A percentile compares a stretch with the other conserved stretches of the same genome.
These are phyloP conservation scores for Mycena filopes DNA, from an alignment of 768 basidiomycete species.

Conservation along the genomic window DNA sequence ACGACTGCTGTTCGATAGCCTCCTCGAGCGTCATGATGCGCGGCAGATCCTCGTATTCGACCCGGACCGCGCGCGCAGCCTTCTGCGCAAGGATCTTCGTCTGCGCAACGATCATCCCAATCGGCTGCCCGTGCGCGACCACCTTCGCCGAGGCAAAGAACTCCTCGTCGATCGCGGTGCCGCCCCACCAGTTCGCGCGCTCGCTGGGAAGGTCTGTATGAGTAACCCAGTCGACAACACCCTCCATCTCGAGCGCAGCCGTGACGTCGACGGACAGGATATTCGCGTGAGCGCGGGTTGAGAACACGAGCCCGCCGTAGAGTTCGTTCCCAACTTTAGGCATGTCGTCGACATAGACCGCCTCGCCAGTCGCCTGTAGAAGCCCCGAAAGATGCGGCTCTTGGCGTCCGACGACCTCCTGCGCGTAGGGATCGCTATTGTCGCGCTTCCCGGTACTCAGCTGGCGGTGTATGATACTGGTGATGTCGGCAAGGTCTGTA, in stretches of 20 bases:
- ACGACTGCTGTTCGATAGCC: constrained; percentile 29
- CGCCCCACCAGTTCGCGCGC: constrained; percentile 35
- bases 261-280: constrained; percentile 31
- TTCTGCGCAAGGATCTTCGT: constrained; percentile 36
- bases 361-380: constrained; percentile 31
- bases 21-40: constrained; percentile 33
- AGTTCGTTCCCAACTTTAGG: constrained; percentile 33
- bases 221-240: constrained; percentile 29
- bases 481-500: constrained; percentile 27
- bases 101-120: constrained; percentile 33
- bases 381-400: constrained; percentile 35
- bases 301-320: constrained; percentile 33
- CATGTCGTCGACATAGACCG: constrained; percentile 36
- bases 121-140: constrained; percentile 33
- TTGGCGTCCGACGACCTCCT: constrained; percentile 33
- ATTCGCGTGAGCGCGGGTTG: constrained; percentile 32
- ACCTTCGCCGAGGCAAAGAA: constrained; percentile 14
- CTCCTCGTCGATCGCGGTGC: constrained; percentile 28
- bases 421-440: constrained; percentile 34
- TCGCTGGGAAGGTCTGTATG: constrained; percentile 31
- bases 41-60: constrained; percentile 34
- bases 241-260: constrained; percentile 32
- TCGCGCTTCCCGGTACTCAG: constrained; percentile 28
- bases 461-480: constrained; percentile 30
- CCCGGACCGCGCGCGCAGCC: constrained; percentile 31